phyloP scores from a whole-genome alignment of 1,139 yeast genomes.

The Yamadazyma aaseri region DNA sequence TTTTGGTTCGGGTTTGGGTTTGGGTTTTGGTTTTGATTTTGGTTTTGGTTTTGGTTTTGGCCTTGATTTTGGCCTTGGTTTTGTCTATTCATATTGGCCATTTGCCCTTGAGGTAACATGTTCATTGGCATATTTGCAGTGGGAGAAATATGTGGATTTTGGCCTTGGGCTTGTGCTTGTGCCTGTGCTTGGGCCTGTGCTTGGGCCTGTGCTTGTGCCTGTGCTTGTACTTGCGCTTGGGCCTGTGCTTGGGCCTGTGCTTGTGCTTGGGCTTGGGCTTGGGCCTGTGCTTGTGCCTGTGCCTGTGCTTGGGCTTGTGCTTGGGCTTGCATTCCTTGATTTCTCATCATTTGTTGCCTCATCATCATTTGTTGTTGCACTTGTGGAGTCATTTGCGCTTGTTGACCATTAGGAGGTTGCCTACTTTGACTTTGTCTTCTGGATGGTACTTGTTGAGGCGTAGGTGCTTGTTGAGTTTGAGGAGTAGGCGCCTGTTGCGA shows the following conservation, averaged over 20 bases:
- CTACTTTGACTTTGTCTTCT: slow-evolving; percentile 4
- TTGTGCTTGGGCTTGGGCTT: slow-evolving; percentile 8
- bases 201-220: slow-evolving; percentile 10
- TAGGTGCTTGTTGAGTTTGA: slow-evolving; percentile 4
- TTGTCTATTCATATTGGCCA: not conserved
- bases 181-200: slow-evolving; percentile 9
- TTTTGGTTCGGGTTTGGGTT: slow-evolving; percentile 15
- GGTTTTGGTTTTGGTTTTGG: slow-evolving; percentile 13
- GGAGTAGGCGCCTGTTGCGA: slow-evolving; percentile 4
- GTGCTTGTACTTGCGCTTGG: slow-evolving; percentile 8
- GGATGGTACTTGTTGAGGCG: slow-evolving; percentile 3
- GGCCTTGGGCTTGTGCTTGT: slow-evolving; percentile 17
- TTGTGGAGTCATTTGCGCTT: slow-evolving; percentile 6
- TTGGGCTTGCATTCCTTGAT: slow-evolving; percentile 15
- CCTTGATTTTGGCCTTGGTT: slow-evolving; percentile 6
- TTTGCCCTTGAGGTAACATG: slow-evolving; percentile 2
- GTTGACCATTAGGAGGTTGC: slow-evolving; percentile 2
- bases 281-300: slow-evolving; percentile 10
- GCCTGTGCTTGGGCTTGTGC: slow-evolving; percentile 8
- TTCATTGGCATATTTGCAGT: slow-evolving; percentile 1
- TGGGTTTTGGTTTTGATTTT: slow-evolving; percentile 9
- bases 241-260: slow-evolving; percentile 13
- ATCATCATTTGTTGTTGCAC: slow-evolving; percentile 19
- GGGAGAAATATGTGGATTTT: slow-evolving; percentile 2
- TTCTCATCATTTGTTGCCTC: slow-evolving; percentile 14